A percentile compares a stretch with the other conserved stretches of the same genome.
These are phyloP conservation scores for Dissoconium aciculare DNA, from an alignment of 2,329 filamentous ascomycete species.

Conservation along the genomic window DNA sequence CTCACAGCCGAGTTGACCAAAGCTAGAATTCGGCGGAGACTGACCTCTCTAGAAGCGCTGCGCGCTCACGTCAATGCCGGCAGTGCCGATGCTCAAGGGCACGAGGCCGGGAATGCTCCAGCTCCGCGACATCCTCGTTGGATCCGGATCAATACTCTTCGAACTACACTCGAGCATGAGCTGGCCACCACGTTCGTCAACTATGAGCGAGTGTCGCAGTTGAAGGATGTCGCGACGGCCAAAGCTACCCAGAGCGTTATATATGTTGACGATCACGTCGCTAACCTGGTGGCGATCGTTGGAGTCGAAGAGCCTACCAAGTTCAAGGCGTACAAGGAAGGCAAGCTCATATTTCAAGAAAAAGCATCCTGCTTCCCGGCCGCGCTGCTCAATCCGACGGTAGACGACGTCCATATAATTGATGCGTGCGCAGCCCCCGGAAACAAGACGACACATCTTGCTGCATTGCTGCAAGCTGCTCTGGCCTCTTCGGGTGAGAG, in stretches of 20 bases:
- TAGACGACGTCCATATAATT: conserved; percentile 60
- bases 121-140: conserved; percentile 58
- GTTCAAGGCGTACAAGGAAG: conserved; percentile 56
- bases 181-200: conserved; percentile 57
- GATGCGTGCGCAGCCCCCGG: conserved; percentile 90
- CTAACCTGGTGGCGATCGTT: conserved; percentile 67
- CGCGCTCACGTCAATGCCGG: conserved; percentile 40
- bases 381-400: conserved; percentile 58
- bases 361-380: conserved; percentile 96
- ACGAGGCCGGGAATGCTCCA: conserved; percentile 22
- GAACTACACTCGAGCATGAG: conserved; percentile 54
- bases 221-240: conserved; percentile 39
- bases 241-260: conserved; percentile 35
- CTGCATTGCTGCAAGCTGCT: conserved; percentile 47
- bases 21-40: conserved; percentile 56
- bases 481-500: conserved; percentile 8
- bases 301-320: conserved; percentile 54
- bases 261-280: conserved; percentile 66
- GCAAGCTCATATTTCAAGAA: conserved; percentile 79
- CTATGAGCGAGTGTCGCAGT: conserved; percentile 41
- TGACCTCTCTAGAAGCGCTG: conserved; percentile 52
- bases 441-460: conserved; percentile 92
- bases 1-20: conserved; percentile 71
- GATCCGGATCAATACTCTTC: conserved; percentile 74
- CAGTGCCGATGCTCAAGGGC: conserved; percentile 16